Percentiles rank a stretch among this genome's conserved stretches.
Evolutionary conservation across 176 grass and related monocot genomes (phyloP).

Genomic region (Oryza brachyantha): DNA sequence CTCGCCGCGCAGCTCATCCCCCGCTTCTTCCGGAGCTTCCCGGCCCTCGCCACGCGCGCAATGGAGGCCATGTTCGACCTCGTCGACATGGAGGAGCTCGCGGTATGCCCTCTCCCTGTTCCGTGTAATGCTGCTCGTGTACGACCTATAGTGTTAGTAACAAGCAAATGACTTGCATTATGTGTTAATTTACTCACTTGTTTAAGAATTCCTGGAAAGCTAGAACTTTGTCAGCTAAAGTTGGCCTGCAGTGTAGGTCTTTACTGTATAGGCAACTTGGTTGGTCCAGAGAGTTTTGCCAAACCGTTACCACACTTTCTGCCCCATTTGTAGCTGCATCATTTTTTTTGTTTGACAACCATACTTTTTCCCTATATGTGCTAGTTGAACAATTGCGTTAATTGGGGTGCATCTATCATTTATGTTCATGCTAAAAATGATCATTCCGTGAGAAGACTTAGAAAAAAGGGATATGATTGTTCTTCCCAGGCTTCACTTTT

Average conservation of each 20-base stretch:
- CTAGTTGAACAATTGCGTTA: background rate
- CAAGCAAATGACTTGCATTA: background rate
- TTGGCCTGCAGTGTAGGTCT: background rate
- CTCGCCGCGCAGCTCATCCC: conserved; percentile 95
- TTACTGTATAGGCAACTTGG: background rate
- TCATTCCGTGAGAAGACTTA: background rate
- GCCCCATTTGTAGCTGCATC: background rate
- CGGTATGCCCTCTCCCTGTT: conserved; percentile 38
- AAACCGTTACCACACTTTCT: background rate
- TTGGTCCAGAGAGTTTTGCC: background rate
- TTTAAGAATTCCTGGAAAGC: background rate
- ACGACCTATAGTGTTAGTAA: background rate
- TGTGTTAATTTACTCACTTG: background rate
- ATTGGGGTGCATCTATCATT: background rate
- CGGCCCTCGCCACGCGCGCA: conserved; percentile 53
- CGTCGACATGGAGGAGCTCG: conserved; percentile 90
- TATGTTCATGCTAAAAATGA: background rate
- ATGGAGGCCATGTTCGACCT: conserved; percentile 94
- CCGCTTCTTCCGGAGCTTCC: conserved; percentile 88
- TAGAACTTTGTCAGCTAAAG: conserved; percentile 3
- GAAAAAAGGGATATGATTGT: background rate
- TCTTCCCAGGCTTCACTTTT: background rate
- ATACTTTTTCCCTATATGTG: background rate
- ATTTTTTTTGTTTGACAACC: background rate
- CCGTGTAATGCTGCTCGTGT: background rate